phyloP scores from a whole-genome alignment of 148 eudicot genomes.

The Chenopodium album region DNA sequence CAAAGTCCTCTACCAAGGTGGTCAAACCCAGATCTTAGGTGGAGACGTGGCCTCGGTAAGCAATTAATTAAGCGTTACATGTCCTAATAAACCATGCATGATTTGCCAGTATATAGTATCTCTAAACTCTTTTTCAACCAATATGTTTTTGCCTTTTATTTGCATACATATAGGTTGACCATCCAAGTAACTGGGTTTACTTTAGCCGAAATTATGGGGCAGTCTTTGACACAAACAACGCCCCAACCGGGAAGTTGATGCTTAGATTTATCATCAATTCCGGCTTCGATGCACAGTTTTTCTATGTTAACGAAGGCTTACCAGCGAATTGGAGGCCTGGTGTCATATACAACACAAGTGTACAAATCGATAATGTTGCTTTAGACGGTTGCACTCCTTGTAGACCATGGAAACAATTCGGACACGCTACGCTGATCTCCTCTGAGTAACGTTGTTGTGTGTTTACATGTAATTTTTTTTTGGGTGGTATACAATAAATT shows the following conservation, averaged over 20 bases:
- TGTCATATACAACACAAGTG: constrained; percentile 14
- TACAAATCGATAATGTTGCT: constrained; percentile 22
- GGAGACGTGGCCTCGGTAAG: constrained; percentile 62
- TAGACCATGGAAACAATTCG: constrained; percentile 10
- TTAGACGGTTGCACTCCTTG: constrained; percentile 21
- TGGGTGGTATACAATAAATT: too few species aligned
- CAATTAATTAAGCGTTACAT: neutral
- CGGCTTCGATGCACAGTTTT: constrained; percentile 22
- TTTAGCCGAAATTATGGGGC: constrained; percentile 31
- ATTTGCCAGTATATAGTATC: neutral
- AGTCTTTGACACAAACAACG: constrained; percentile 29
- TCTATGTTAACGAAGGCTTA: constrained; percentile 11
- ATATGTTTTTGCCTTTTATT: too few species aligned
- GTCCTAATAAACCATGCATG: too few species aligned
- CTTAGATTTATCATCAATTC: constrained; percentile 24
- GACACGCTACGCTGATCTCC: neutral
- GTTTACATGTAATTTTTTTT: too few species aligned
- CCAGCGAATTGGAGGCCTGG: constrained; percentile 31
- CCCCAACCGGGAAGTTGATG: constrained; percentile 24
- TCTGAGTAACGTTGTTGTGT: neutral
- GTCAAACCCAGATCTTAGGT: constrained; percentile 61
- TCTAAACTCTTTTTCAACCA: too few species aligned
- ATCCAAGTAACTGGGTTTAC: constrained; percentile 15
- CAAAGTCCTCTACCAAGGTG: constrained; percentile 70
- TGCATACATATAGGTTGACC: neutral